These are phyloP conservation scores for Karstenula rhodostoma DNA, from an alignment of 2,329 filamentous ascomycete genomes.

Conservation along the genomic window DNA sequence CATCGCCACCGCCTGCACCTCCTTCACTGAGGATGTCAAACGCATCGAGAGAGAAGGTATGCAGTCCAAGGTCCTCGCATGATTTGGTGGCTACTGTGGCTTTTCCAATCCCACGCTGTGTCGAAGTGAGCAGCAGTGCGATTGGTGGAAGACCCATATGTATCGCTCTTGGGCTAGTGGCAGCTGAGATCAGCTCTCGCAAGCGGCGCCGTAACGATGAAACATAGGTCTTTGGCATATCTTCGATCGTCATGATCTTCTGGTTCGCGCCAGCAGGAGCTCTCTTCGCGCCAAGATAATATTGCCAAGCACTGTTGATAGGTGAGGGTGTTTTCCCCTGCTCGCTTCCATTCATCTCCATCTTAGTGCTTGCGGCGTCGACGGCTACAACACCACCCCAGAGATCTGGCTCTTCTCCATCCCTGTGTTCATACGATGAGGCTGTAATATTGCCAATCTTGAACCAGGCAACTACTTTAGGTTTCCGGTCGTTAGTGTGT, in stretches of 20 bases:
- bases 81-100: slow-evolving; percentile 78
- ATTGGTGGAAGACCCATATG: slow-evolving; percentile 87
- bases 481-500: slow-evolving; percentile 23
- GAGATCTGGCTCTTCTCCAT: slow-evolving; percentile 70
- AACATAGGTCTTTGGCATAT: slow-evolving; percentile 53
- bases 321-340: slow-evolving; percentile 81
- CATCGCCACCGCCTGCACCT: slow-evolving; percentile 83
- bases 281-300: slow-evolving; percentile 82
- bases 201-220: slow-evolving; percentile 67
- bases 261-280: slow-evolving; percentile 66
- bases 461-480: slow-evolving; percentile 81
- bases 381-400: slow-evolving; percentile 91
- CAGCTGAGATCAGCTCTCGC: slow-evolving; percentile 84
- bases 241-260: slow-evolving; percentile 60
- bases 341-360: slow-evolving; percentile 90
- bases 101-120: slow-evolving; percentile 93
- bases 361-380: slow-evolving; percentile 84
- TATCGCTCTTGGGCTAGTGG: slow-evolving; percentile 86
- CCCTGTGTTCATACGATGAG: slow-evolving; percentile 59
- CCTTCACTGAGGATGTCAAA: slow-evolving; percentile 96
- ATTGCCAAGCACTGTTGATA: slow-evolving; percentile 82
- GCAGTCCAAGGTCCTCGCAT: slow-evolving; percentile 87
- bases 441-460: slow-evolving; percentile 73
- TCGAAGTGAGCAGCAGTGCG: slow-evolving; percentile 87
- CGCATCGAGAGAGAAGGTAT: slow-evolving; percentile 87